Evolutionary conservation across 495 filamentous ascomycete genomes (phyloP), one percentile per base, ranked within the genome.

Genomic region (Chaetomium tenue): DNA sequence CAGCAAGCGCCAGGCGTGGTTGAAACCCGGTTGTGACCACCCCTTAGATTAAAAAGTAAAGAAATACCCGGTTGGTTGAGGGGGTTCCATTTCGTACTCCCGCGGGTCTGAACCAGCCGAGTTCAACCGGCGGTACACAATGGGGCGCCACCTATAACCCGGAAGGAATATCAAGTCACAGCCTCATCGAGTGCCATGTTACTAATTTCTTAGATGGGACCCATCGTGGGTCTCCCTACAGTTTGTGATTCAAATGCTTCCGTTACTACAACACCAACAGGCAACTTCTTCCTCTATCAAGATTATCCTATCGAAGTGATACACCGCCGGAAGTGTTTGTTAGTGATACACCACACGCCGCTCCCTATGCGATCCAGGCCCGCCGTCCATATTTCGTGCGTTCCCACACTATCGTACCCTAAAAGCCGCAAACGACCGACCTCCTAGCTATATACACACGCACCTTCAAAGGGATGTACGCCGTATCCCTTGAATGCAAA

Each of bases 261-360:
- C 23, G n/a, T 23, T 50, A 20, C 46, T 37, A 9, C n/a, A 20
- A 4, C 46, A 23, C 18, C n/a, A 20, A 50, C 46, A 23, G 8
- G 23, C 20, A 23, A 11, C 46, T n/a, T 47, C n/a, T n/a, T n/a
- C 7, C 44, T n/a, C 44, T 18, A 5, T 18, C 28, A 18, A 8
- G 44, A 2, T 20, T 20, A 18, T 15, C 40, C 13, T 18, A 9
- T 15, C 16, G 3, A 18, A 18, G 16, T 44, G 40, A 50, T 22
- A 12, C 53, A 55, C 30, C 30, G 0, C 13, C 20, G 26, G 22
- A 57, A 37, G 37, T 6, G 30, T 22, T 15, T 5, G 33, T 8
- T 57, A 40, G n/a, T 52, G 59, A 47, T 50, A 61, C 15, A 47
- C 59, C 23, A 53, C n/a, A 52, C 18, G 26, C 39, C 18, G 22